Conservation (phyloP, 352 stramenopile species). For the Vaucheria bursata region DNA sequence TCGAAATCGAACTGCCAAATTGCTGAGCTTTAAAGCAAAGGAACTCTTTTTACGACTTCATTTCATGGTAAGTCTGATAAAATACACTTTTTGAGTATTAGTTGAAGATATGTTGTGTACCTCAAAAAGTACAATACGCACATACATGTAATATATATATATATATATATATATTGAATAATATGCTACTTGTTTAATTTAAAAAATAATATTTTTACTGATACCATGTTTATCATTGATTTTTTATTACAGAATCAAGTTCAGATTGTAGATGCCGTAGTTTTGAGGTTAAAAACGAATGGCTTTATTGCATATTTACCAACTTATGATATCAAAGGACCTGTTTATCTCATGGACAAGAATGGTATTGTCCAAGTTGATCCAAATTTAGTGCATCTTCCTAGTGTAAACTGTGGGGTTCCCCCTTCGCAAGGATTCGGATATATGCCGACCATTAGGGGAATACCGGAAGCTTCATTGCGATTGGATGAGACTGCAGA, state of each 20-base stretch:
- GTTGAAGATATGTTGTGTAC: conserved; percentile 3
- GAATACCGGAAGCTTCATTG: too few species aligned
- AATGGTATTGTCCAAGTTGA: conserved; percentile 64
- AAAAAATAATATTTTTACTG: too few species aligned
- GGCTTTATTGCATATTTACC: conserved; percentile 83
- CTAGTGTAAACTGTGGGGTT: conserved; percentile 5
- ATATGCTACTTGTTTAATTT: too few species aligned
- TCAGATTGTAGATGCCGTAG: conserved; percentile 67
- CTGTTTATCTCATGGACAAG: conserved; percentile 77
- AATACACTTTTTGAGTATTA: too few species aligned
- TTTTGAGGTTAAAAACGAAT: conserved; percentile 76
- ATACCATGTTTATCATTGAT: too few species aligned
- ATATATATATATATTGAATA: too few species aligned
- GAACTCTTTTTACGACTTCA: conserved; percentile 81
- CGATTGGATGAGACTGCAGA: too few species aligned
- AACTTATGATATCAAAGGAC: conserved; percentile 74
- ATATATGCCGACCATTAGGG: too few species aligned
- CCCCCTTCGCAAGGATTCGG: conserved; percentile 19
- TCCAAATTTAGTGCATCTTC: conserved; percentile 20
- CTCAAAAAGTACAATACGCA: too few species aligned
- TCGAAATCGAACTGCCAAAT: conserved; percentile 75
- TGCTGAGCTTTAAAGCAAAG: conserved; percentile 72
- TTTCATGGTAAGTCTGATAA: conserved; percentile 71
- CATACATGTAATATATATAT: too few species aligned
- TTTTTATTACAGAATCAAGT: conserved; percentile 55